phyloP scores from a whole-genome alignment of 345 rosid species.

The Ailanthus altissimus region DNA sequence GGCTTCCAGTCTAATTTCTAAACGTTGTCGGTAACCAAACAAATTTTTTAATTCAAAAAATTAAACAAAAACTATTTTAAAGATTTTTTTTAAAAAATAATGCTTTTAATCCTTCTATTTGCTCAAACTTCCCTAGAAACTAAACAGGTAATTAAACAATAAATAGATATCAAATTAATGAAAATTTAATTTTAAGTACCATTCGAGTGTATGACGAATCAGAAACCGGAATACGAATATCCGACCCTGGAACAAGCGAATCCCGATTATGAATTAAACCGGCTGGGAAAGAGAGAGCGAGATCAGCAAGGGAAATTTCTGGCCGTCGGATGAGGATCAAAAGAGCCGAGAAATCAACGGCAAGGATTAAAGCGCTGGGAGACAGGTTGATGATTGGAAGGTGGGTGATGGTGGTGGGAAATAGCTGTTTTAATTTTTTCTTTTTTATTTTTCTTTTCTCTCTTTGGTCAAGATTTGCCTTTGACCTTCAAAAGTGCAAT shows the following conservation, averaged over 20 bases:
- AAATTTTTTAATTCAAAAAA: not conserved
- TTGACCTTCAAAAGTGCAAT: not conserved
- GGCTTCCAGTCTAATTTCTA: not conserved
- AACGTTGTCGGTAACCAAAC: slow-evolving; percentile 2
- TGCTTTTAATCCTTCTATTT: not conserved
- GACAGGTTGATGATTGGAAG: not conserved
- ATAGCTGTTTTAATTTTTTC: too few species aligned
- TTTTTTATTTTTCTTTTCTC: not conserved
- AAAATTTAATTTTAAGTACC: not conserved
- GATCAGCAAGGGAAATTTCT: not conserved
- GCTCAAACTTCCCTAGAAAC: not conserved
- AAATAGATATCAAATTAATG: not conserved
- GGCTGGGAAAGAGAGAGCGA: not conserved
- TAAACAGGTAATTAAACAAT: not conserved
- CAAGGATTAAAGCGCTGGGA: not conserved
- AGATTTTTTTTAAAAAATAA: too few species aligned
- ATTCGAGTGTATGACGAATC: slow-evolving; percentile 1
- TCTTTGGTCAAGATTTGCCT: not conserved
- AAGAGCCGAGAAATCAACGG: slow-evolving; percentile 4
- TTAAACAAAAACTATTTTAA: not conserved
- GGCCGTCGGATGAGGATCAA: slow-evolving; percentile 8
- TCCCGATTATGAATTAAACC: not conserved
- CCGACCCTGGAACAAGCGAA: not conserved
- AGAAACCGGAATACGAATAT: not conserved
- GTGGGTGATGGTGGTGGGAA: not conserved